Base-by-base conservation (phyloP, 208 protist genomes). In the Trypanosoma platydactyli region DNA sequence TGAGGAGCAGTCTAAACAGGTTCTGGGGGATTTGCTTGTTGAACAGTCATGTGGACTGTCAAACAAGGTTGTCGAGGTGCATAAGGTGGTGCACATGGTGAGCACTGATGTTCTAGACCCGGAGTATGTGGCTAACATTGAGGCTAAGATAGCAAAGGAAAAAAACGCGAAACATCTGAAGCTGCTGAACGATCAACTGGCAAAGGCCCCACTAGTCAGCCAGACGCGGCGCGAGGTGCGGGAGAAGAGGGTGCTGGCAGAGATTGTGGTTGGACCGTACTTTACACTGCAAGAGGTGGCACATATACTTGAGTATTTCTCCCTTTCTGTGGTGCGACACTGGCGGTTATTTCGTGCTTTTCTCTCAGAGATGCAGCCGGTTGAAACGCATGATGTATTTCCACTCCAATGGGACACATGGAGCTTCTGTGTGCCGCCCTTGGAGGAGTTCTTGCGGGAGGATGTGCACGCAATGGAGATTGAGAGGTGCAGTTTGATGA, bases 231-330 rank as follows among this genome's bases (percentile, higher is more conserved):
- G 15, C 16, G 64, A 56, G 25, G 46, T 77, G 49, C 59, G 76
- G 35, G 63, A 81, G 58, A 51, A 79, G 35, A 65, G 54, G 22
- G 56, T 77, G 3, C 53, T 74, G 25, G 75, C 80, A 53, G 80
- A 89, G 25, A 72, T 88, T n/a, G 60, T 46, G 49, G 69, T 88
- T 49, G 79, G 79, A 16, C 73, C 84, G n/a, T 73, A 86, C 64
- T 89, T 91, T 60, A 78, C 77, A 18, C 57, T 81, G 33, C 50
- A 64, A 5, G 85, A 91, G 71, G 80, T 76, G 18, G 79, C 81
- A 33, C 42, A 60, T 0, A 64, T 92, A 35, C 73, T 89, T 20
- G 74, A 86, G 29, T 89, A 78, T 55, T 66, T 94, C 38, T 83
- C 77, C 16, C 52, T 63, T n/a, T 84, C 86, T 5, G 68, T 73